A percentile compares a stretch with the other conserved stretches of the same genome.
phyloP scores from a whole-genome alignment of 768 basidiomycete genomes.

The Neoboletus subvelutipes region DNA sequence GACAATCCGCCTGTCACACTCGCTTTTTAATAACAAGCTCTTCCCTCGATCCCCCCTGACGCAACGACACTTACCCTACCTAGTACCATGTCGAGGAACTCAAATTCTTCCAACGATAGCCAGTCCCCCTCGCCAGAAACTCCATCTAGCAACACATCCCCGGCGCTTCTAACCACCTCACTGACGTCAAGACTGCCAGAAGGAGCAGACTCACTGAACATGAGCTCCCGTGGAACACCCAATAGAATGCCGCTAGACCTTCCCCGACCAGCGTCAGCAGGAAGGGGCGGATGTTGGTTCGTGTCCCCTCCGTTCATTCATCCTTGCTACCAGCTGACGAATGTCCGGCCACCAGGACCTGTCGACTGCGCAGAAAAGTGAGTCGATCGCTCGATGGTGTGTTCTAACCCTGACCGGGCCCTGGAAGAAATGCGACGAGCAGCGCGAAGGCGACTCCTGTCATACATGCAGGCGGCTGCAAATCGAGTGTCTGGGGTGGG shows the following conservation, averaged over 20 bases:
- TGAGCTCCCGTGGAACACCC: slow-evolving; percentile 41
- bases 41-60: slow-evolving; percentile 24
- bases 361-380: slow-evolving; percentile 80
- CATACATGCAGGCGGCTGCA: slow-evolving; percentile 77
- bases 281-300: slow-evolving; percentile 80
- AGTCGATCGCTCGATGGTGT: background rate
- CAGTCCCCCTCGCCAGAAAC: slow-evolving; percentile 48
- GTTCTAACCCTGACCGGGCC: slow-evolving; percentile 3
- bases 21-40: slow-evolving; percentile 30
- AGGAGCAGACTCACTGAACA: slow-evolving; percentile 27
- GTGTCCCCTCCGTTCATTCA: slow-evolving; percentile 28
- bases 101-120: slow-evolving; percentile 49
- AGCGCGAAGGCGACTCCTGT: slow-evolving; percentile 77
- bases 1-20: slow-evolving; percentile 16
- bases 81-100: slow-evolving; percentile 48
- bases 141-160: slow-evolving; percentile 44
- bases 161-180: slow-evolving; percentile 38
- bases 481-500: slow-evolving; percentile 85
- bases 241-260: slow-evolving; percentile 48
- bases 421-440: slow-evolving; percentile 83
- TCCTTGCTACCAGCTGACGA: slow-evolving; percentile 7
- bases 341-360: slow-evolving; percentile 55
- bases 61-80: slow-evolving; percentile 16
- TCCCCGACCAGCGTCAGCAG: slow-evolving; percentile 51
- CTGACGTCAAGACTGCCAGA: slow-evolving; percentile 39